Evolutionary conservation across 225 moss, liverwort and hornwort genomes (phyloP), one percentile per base, ranked within the genome.

Genomic region (Polytrichum formosum): DNA sequence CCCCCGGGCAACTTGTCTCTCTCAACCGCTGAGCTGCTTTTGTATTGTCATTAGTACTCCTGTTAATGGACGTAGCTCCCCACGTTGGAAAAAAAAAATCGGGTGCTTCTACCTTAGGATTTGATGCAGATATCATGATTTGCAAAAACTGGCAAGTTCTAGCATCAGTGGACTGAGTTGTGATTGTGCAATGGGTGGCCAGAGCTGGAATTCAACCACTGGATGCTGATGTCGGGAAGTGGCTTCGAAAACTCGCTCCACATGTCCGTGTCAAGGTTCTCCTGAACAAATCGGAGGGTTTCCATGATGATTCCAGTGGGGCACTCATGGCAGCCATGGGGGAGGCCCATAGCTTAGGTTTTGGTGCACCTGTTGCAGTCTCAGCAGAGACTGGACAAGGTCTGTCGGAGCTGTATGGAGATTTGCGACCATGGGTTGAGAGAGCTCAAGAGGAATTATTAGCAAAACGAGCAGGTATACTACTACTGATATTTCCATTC

Each of bases 321-420:
- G 85, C 85, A 67, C 86, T 98, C 35, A 77, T 92, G 79, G 91
- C 98, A 68, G 90, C 85, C 26, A 73, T 98, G 53, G 98, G 92
- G 9, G 97, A 98, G 82, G 92, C 93, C 10, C 72, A 98, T 67
- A 76, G 84, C 59, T 72, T 98, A 66, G 97, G 92, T 60, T 98
- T 98, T 72, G 98, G 94, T 55, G 81, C 91, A 61, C 94, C 98
- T 18, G 82, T 92, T 82, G 91, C 94, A 68, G 80, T 98, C 69
- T 98, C 98, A 62, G 94, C 98, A 23, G 92, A 98, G 77, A 84
- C 98, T 74, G 98, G 98, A 76, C 92, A 94, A 81, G 98, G 98
- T 22, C 77, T 94, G 74, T 83, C 87, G 75, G 94, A 98, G 73
- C 76, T 94, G 58, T 98, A 84, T 56, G 86, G 88, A 28, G 86